phyloP scores from a whole-genome alignment of 202 grass and related monocot genomes.

The Cymbopogon flexuosus region DNA sequence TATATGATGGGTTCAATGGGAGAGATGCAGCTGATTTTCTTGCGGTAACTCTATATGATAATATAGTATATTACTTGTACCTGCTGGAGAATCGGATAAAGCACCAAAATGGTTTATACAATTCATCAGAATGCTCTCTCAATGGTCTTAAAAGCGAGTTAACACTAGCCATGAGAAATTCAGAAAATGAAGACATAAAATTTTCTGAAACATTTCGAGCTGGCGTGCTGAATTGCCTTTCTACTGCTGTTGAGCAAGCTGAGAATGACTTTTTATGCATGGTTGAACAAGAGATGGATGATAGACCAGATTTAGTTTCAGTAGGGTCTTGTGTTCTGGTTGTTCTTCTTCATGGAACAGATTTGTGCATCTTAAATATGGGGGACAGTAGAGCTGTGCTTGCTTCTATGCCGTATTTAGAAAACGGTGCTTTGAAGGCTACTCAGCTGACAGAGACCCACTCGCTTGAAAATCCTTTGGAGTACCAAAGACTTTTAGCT shows the following conservation, averaged over 20 bases:
- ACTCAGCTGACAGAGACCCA: constrained; percentile 80
- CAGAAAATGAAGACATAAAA: not conserved
- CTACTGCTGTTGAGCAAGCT: constrained; percentile 73
- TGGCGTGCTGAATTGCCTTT: constrained; percentile 72
- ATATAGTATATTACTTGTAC: constrained; percentile 78
- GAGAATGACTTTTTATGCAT: constrained; percentile 83
- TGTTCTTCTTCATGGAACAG: too few species aligned
- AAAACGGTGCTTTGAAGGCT: constrained; percentile 44
- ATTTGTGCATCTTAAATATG: too few species aligned
- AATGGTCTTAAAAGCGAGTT: constrained; percentile 54
- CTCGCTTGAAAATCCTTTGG: constrained; percentile 64
- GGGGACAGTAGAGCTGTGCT: constrained; percentile 49
- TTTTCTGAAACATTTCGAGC: constrained; percentile 54
- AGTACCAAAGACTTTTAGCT: constrained; percentile 60
- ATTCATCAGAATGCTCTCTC: constrained; percentile 25
- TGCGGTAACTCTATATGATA: constrained; percentile 88
- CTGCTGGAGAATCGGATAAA: constrained; percentile 68
- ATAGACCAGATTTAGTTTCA: too few species aligned
- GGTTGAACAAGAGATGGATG: constrained; percentile 60
- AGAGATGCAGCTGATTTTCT: constrained; percentile 97
- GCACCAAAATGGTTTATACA: constrained; percentile 37
- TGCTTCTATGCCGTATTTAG: constrained; percentile 43
- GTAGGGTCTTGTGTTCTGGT: too few species aligned
- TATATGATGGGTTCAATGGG: constrained; percentile 98
- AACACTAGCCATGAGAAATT: constrained; percentile 54